Evolutionary conservation across 805 yeast species (phyloP), one percentile per base, ranked within the genome.

Genomic region (Candida andamanensis): DNA sequence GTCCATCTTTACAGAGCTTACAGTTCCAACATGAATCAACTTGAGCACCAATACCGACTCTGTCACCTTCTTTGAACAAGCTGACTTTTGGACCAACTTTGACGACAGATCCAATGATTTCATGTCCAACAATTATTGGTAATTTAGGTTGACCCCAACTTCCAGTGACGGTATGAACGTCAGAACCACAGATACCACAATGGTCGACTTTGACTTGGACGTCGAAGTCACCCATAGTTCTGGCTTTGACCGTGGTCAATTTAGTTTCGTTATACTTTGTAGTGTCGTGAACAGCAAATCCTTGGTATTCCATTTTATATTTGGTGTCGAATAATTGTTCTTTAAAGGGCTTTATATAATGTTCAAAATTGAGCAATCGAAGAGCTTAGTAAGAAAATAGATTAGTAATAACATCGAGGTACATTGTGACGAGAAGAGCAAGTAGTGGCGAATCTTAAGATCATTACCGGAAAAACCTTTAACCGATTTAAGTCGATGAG

Each of bases 41-140:
- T 46, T 94, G 94, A 30, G 82, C 70, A 33, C 90, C 94, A 28
- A 83, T 71, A 31, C 92, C 95, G 17, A 81, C 90, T 44, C 86
- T 67, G 44, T 85, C 81, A 37, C 94, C 95, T 15, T 78, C 52
- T 51, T 66, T 72, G 61, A 57, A 68, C 32, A 40, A 63, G 7
- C 56, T 54, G 42, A 83, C 76, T 24, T 69, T 60, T 14, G 64
- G 41, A 32, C 92, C 95, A 21, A 81, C 64, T 23, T 63, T 67
- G 16, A 73, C 64, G 20, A 79, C 80, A 24, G 56, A 61, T 25
- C 85, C 85, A 29, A 80, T 60, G 45, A 80, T 69, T 52, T 80
- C 85, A 53, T 80, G 85, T 15, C 86, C 86, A 11, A 60, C 65
- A 29, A 70, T 65, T 5, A 39, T 40, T 18, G 46, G 46, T 22